Base-by-base conservation (phyloP, 164 flowering plant species). In the Hamamelis virginiana region DNA sequence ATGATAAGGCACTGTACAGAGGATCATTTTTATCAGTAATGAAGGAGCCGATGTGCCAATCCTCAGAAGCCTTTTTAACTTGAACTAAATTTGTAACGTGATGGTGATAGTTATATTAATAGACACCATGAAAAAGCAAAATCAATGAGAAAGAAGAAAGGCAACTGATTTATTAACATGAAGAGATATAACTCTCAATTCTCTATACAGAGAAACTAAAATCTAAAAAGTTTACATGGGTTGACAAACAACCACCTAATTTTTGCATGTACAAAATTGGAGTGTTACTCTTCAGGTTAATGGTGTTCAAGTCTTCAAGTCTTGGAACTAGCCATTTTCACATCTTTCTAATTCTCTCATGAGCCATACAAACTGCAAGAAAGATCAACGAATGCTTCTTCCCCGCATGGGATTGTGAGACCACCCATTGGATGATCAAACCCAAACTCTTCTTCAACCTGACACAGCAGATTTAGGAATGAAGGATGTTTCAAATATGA, bases 361-460 rank as follows among this genome's bases (percentile, higher is more conserved):
- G 15, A 28, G 38, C 18, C 16, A 33, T 55, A 27, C 25, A 66
- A 27, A 21, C 41, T 33, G 41, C 41, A 51, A 51, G 55, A 11
- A 18, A 51, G 18, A 16, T 51, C 19, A 16, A 51, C 3, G 55
- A 51, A 51, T 15, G 14, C 55, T 51, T 51, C 55, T 51, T 10
- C 55, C 15, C 18, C 19, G 18, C 55, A 51, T 0, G 55, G 55
- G 19, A 51, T 51, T 51, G 19, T 51, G 6, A 51, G 18, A 51
- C 19, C 55, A 51, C 62, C 38, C 55, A 14, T 74, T 4, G 78
- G 82, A 73, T 81, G 78, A 60, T 63, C 43, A 59, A 65, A 67
- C 9, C 84, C 77, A 25, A 70, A 69, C 56, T 75, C 80, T 62
- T 80, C 83, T 23, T 80, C 80, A 4, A 78, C 80, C 23, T 64